Base-by-base conservation (phyloP, 2,329 filamentous ascomycete genomes). In the Cercospora nicotianae region DNA sequence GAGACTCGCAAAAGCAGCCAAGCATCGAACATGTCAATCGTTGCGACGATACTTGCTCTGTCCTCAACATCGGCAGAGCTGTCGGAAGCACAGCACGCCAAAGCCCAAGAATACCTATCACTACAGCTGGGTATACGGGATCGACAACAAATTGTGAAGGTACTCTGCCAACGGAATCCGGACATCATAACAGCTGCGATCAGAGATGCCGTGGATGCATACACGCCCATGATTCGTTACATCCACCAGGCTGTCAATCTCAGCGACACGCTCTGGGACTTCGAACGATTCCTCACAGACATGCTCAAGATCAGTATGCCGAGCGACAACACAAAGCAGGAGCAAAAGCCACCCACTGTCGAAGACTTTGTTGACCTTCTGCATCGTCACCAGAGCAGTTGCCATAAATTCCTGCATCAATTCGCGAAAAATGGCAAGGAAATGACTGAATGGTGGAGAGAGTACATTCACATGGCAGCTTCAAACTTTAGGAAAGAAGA, bases 191-290 rank as follows among this genome's bases (percentile, higher is more conserved):
- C 91, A 0, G 84, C 87, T 8, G 84, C 87, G 0, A 81, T 94
- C 59, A 85, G 86, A 31, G 89, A 92, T 66, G 78, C 84, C 0
- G 86, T 93, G 5, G 82, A 84, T 0, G 89, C 89, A 1, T 92
- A 91, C 72, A 91, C 93, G 63, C 90, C 90, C 0, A 87, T 93
- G 67, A 92, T 95, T 65, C 85, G 91, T 23, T 81, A 84, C 3
- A 82, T 94, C 6, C 92, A 94, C 76, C 86, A 91, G 64, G 86
- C 86, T 2, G 85, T 93, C 26, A 90, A 94, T 74, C 83, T 94
- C 5, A 87, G 87, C 36, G 88, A 88, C 45, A 90, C 91, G 20
- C 78, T 94, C 6, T 84, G 85, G 42, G 88, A 91, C 39, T 81
- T 87, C 1, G 88, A 94, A 75, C 82, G 80, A 9, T 93, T 95